These are phyloP conservation scores for Paecilomyces sp. DNA, from an alignment of 2,329 filamentous ascomycete genomes.

Conservation along the genomic window DNA sequence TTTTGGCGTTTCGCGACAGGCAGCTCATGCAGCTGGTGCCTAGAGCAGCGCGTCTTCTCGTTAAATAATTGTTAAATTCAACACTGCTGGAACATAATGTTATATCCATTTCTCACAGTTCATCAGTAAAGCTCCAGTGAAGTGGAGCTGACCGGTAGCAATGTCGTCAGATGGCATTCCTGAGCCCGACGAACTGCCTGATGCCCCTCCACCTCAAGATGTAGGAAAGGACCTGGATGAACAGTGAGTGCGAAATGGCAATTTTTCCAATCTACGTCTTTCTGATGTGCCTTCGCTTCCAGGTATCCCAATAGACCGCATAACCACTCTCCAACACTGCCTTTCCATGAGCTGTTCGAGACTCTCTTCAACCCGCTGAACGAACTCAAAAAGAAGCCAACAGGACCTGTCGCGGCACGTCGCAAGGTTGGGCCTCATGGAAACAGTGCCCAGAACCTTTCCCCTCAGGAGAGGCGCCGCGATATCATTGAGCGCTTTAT, in stretches of 20 bases:
- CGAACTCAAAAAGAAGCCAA: constrained; percentile 68
- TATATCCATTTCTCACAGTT: neutral
- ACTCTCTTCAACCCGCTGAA: constrained; percentile 73
- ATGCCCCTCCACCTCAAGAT: constrained; percentile 4
- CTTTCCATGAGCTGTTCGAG: constrained; percentile 72
- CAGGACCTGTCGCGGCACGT: constrained; percentile 47
- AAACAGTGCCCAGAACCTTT: constrained; percentile 40
- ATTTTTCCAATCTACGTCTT: neutral
- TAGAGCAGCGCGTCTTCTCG: neutral
- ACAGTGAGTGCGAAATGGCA: constrained; percentile 30
- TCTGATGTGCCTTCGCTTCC: neutral
- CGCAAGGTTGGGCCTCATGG: constrained; percentile 56
- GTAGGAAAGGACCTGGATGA: constrained; percentile 43
- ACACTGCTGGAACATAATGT: neutral
- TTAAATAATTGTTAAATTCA: neutral
- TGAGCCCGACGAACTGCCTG: constrained; percentile 3
- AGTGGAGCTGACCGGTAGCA: neutral
- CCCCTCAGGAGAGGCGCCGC: constrained; percentile 69
- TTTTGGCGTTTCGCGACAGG: neutral
- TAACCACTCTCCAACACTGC: constrained; percentile 71
- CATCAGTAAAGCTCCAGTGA: neutral
- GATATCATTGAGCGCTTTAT: constrained; percentile 84
- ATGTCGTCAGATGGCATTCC: neutral
- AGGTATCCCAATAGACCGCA: constrained; percentile 69
- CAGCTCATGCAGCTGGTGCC: neutral